phyloP scores from a whole-genome alignment of 2,329 filamentous ascomycete genomes.

The Allantophomopsis cytisporea region DNA sequence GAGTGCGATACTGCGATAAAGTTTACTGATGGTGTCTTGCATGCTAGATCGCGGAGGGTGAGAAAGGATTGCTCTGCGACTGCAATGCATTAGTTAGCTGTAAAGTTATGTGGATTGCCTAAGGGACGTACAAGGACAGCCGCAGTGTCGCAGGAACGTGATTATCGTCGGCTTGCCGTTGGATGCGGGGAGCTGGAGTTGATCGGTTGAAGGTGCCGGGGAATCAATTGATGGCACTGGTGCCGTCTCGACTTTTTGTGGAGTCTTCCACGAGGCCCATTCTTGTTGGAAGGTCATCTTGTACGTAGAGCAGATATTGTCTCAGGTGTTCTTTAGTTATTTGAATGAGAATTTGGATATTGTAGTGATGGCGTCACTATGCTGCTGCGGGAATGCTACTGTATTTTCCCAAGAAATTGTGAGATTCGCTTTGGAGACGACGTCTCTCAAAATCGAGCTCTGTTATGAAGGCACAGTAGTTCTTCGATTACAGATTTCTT shows the following conservation, averaged over 20 bases:
- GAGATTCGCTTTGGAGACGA: no score
- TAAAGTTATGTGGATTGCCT: neutral
- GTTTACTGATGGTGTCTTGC: slow-evolving; percentile 31
- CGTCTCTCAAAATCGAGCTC: no score
- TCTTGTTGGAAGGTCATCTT: slow-evolving; percentile 18
- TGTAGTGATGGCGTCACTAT: neutral
- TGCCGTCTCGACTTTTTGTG: slow-evolving; percentile 20
- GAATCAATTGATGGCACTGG: slow-evolving; percentile 36
- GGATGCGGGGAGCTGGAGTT: slow-evolving; percentile 35
- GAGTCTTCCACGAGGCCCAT: slow-evolving; percentile 13
- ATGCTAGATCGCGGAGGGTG: slow-evolving; percentile 35
- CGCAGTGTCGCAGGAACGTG: slow-evolving; percentile 59
- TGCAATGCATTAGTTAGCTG: neutral
- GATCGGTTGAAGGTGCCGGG: slow-evolving; percentile 37
- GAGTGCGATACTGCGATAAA: slow-evolving; percentile 53
- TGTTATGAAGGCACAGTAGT: no score
- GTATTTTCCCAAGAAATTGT: no score
- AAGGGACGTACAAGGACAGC: slow-evolving; percentile 50
- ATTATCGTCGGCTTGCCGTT: slow-evolving; percentile 43
- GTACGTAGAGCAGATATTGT: neutral
- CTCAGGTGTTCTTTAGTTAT: neutral
- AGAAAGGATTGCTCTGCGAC: slow-evolving; percentile 57
- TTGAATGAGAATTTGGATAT: neutral
- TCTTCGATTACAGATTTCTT: no score
- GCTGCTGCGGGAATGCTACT: no score